A percentile compares a stretch with the other conserved stretches of the same genome.
These are phyloP conservation scores for Leersia perrieri DNA, from an alignment of 176 grass and related monocot species.

Conservation along the genomic window DNA sequence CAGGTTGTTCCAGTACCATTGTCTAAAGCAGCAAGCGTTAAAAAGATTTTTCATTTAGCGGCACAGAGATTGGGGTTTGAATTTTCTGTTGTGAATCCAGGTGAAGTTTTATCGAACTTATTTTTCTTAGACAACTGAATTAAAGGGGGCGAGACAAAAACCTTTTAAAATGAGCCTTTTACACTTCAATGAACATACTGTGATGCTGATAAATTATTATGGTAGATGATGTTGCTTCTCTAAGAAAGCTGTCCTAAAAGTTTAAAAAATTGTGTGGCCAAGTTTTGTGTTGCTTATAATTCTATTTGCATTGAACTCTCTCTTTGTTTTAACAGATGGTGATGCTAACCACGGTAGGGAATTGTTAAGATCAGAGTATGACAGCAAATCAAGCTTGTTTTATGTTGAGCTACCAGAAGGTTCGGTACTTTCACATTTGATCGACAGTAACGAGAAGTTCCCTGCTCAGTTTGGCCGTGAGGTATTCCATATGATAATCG, in stretches of 20 bases:
- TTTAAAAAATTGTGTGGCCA: background rate
- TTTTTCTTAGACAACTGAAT: background rate
- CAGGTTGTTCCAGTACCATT: constrained; percentile 76
- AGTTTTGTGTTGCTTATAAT: constrained; percentile 8
- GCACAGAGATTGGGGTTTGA: constrained; percentile 77
- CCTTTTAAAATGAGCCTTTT: background rate
- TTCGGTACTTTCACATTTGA: constrained; percentile 49
- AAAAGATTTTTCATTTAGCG: constrained; percentile 88
- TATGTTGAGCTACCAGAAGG: constrained; percentile 89
- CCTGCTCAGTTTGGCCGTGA: constrained; percentile 90
- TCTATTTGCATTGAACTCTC: background rate
- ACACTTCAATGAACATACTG: background rate
- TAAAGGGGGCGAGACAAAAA: background rate
- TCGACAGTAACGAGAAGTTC: constrained; percentile 73
- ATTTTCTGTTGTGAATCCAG: constrained; percentile 71
- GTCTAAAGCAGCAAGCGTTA: constrained; percentile 55
- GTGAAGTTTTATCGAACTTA: constrained; percentile 20
- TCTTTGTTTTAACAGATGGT: constrained; percentile 44
- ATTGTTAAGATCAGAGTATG: constrained; percentile 59
- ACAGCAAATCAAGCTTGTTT: constrained; percentile 70
- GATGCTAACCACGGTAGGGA: constrained; percentile 54
- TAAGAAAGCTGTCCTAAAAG: background rate
- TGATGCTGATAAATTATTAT: constrained; percentile 15
- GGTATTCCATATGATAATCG: constrained; percentile 36
- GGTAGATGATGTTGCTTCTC: constrained; percentile 15